Evolutionary conservation across 1,284 basidiomycete genomes (phyloP), one percentile per base, ranked within the genome.

Genomic region (Tylopilus orsonianus): DNA sequence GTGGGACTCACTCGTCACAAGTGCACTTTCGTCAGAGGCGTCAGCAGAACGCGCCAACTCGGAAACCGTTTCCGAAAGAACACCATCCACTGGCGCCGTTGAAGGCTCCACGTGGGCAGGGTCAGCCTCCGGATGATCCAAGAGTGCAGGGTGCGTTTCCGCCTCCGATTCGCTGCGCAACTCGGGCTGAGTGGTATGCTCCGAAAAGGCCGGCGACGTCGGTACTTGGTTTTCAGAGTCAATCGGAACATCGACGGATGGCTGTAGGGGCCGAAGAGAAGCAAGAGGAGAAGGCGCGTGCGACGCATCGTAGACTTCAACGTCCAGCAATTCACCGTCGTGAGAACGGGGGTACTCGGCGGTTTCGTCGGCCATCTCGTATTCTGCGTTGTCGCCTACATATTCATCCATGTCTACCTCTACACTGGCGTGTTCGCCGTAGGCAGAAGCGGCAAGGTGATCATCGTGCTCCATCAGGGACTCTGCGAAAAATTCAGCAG

Each of bases 381-480:
- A 88, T 65, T 89, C 87, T 37, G 71, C 68, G 50, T 76, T 75
- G 24, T 73, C 71, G 60, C 75, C 77, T 22, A 76, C 69, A 56
- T 80, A 78, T 37, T 71, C 67, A 48, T 84, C 83, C 83, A 89
- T 87, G 52, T 89, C 87, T 43, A 89, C 75, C 61, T 88, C 87
- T 41, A 85, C 72, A 39, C 72, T 74, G 36, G 70, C 60, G 41
- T 75, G 71, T 44, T 67, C 64, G 35, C 63, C 68, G 49, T 70
- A 65, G 38, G 60, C 19, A 38, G 63, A 60, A 48, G 59, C 13
- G 27, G 58, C 45, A 46, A 56, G 55, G 18, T 64, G 67, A 36
- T 59, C 66, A 58, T 84, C 83, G 52, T 85, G 83, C 56, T 82
- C 79, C 84, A 87, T 87, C 48, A 72, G 66, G 5, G 76, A 71